Evolutionary conservation across 306 rosid species (phyloP).

Genomic region (Lathyrus tuberosus): DNA sequence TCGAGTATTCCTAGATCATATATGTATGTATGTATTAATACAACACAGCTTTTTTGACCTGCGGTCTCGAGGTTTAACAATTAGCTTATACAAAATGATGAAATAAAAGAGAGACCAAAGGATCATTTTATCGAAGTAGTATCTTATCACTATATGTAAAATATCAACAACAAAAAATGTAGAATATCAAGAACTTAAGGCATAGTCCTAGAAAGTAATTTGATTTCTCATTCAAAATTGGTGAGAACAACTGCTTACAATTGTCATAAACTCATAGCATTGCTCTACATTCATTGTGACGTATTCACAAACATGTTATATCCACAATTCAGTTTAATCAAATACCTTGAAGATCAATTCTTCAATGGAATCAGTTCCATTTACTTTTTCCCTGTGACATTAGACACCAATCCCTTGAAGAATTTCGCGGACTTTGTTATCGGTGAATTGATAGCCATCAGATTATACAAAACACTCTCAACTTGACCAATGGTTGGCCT

Average conservation of each 20-base stretch:
- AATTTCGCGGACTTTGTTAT: slow-evolving; percentile 84
- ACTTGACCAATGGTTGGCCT: slow-evolving; percentile 77
- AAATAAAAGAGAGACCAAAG: slow-evolving; percentile 35
- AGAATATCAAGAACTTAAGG: slow-evolving; percentile 31
- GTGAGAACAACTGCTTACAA: slow-evolving; percentile 22
- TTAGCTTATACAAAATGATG: slow-evolving; percentile 30
- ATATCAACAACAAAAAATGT: slow-evolving; percentile 3
- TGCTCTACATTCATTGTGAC: slow-evolving; percentile 38
- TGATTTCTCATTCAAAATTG: slow-evolving; percentile 41
- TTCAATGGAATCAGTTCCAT: slow-evolving; percentile 33
- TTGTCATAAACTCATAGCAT: slow-evolving; percentile 4
- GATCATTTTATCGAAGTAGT: slow-evolving; percentile 16
- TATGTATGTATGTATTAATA: slow-evolving; percentile 36
- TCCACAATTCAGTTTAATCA: slow-evolving; percentile 28
- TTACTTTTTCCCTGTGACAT: slow-evolving; percentile 78
- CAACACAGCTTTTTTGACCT: slow-evolving; percentile 31
- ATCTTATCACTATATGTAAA: slow-evolving; percentile 24
- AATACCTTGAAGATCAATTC: slow-evolving; percentile 26
- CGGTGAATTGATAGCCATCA: slow-evolving; percentile 90
- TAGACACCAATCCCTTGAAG: slow-evolving; percentile 80
- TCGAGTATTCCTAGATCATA: slow-evolving; percentile 38
- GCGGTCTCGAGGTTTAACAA: slow-evolving; percentile 32
- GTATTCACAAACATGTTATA: slow-evolving; percentile 35
- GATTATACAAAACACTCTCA: slow-evolving; percentile 81
- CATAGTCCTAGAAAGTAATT: slow-evolving; percentile 26